Evolutionary conservation across 441 rosid species (phyloP), one percentile per base, ranked within the genome.

Genomic region (Gossypium gossypioides): DNA sequence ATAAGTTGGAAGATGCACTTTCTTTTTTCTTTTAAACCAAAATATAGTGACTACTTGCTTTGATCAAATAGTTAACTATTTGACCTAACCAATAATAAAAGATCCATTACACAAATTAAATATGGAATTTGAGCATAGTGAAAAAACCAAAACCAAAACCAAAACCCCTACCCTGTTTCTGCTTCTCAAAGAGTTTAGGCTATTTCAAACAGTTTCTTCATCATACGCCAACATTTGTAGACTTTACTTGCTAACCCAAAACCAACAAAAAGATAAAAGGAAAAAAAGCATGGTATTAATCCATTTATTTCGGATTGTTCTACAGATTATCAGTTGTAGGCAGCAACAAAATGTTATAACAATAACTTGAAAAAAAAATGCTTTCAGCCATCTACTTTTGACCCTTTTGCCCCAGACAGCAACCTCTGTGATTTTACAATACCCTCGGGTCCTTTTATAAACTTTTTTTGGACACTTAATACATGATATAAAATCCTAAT

Each of bases 341-440:
- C 22, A 25, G 44, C 27, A 67, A 78, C 69, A 74, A 69, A 40
- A 56, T 52, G 37, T 48, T 16, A 37, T 18, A 54, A 50, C 61
- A 55, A 55, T 10, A 65, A 69, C 58, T 51, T 74, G 7, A 58
- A 72, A 69, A 55, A 58, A 59, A 22, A 57, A 44, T 16, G 25
- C 44, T 21, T 13, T 51, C 70, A 40, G 27, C 37, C 22, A 29
- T 54, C 71, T 54, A 46, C 67, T 54, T 9, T 3, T 6, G 51
- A 29, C 0, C 55, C 3, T 2, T 16, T 60, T 63, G 21, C 0
- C 1, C 2, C 16, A 15, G 22, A 52, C 13, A 18, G 13, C 54
- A 1, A 32, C 37, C 66, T 54, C 16, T 12, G 37, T 66, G 63
- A 51, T 69, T 75, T 58, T 67, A 4, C 37, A 32, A 32, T 1